phyloP scores from a whole-genome alignment of 495 filamentous ascomycete species.

The Hypoxylon fragiforme region DNA sequence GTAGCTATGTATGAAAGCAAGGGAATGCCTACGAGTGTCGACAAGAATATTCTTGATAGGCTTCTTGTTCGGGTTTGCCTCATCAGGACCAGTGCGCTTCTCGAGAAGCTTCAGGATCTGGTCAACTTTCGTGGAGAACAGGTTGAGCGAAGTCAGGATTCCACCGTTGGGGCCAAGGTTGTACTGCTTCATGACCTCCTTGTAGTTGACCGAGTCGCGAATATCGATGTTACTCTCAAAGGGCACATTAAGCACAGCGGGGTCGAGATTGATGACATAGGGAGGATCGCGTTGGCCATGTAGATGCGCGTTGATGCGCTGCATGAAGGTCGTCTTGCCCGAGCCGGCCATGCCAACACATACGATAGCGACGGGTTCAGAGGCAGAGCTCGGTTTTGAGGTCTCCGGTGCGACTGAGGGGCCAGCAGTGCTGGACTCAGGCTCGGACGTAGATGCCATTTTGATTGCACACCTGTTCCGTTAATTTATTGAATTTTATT shows the following conservation, averaged over 20 bases:
- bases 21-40: constrained; percentile 66
- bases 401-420: constrained; percentile 7
- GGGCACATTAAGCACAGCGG: constrained; percentile 91
- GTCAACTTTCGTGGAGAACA: constrained; percentile 97
- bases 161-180: constrained; percentile 97
- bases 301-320: constrained; percentile 89
- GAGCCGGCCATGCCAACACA: constrained; percentile 98
- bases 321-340: constrained; percentile 99
- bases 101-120: constrained; percentile 88
- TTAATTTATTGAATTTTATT: not conserved
- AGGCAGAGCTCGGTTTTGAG: constrained; percentile 2
- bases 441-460: not conserved
- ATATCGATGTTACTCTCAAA: constrained; percentile 99
- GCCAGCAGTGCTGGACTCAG: constrained; percentile 18
- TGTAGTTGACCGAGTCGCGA: constrained; percentile 97
- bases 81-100: constrained; percentile 74
- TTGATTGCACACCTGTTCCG: too few species aligned
- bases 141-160: constrained; percentile 93
- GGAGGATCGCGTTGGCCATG: constrained; percentile 73
- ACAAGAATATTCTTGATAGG: constrained; percentile 83
- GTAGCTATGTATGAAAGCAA: not conserved
- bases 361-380: constrained; percentile 68
- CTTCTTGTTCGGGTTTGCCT: constrained; percentile 60
- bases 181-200: constrained; percentile 99
- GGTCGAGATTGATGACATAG: constrained; percentile 97